Evolutionary conservation across 2,329 filamentous ascomycete genomes (phyloP).

Genomic region (Fusarium sulawesiense): DNA sequence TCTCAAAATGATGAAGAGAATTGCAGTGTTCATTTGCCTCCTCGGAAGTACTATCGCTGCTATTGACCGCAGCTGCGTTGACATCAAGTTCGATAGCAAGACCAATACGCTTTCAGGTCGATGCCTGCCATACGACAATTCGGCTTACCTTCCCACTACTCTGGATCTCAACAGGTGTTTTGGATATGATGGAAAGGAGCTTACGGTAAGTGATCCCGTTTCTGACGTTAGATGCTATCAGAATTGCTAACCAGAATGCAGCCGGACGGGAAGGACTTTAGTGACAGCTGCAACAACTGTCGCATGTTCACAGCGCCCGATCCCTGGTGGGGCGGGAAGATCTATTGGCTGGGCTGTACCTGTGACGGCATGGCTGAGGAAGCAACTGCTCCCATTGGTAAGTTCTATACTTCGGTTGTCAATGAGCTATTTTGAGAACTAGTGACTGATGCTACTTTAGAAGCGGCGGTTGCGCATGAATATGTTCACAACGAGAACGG

Average conservation of each 20-base stretch:
- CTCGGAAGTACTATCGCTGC: background rate
- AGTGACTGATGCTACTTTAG: background rate
- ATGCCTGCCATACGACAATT: slow-evolving; percentile 9
- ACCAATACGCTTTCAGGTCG: background rate
- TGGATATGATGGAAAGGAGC: background rate
- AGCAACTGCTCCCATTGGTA: background rate
- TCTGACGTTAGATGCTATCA: too few relatives aligned
- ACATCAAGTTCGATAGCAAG: background rate
- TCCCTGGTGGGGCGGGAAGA: background rate
- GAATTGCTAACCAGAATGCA: background rate
- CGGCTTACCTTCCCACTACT: background rate
- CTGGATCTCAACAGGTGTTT: slow-evolving; percentile 14
- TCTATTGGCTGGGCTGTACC: slow-evolving; percentile 5
- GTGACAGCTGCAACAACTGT: background rate
- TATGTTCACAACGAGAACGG: slow-evolving; percentile 16
- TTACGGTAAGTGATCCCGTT: background rate
- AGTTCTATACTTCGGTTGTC: rapidly evolving
- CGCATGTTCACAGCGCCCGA: slow-evolving; percentile 8
- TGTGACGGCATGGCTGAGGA: background rate
- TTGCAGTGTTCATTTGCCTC: background rate
- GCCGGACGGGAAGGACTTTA: background rate
- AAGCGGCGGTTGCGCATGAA: background rate
- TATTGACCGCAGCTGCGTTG: background rate
- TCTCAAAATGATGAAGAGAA: background rate
- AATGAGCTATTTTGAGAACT: too few relatives aligned